Evolutionary conservation across 139 green algal species (phyloP), one percentile per base, ranked within the genome.

Genomic region (Chlorokybus atmophyticus): DNA sequence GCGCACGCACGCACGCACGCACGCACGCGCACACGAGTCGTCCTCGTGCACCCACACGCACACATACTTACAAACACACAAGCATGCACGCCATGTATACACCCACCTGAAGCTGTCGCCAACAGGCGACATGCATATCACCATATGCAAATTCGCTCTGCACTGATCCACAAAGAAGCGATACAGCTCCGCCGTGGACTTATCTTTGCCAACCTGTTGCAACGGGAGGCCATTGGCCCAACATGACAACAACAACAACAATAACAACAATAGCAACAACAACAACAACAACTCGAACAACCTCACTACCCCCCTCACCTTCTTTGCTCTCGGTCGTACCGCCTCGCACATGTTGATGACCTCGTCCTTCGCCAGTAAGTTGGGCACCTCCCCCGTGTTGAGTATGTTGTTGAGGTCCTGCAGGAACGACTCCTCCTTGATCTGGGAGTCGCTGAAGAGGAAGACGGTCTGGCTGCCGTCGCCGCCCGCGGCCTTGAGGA

Each of bases 391-490:
- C 47, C 67, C 73, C 2, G 78, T 85, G 66, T 88, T 88, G 53
- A 88, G 80, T 49, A 88, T 63, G 71, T 88, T 88, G 40, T 72
- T 81, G 40, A 88, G 66, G 68, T 88, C 81, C 66, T 88, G 80
- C 40, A 88, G 63, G 29, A 87, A 84, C 1, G 49, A 62, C 65
- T 88, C 82, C 23, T 70, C 23, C 64, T 83, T 82, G 54, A 88
- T 81, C 68, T 87, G 81, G 1, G 79, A 86, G 69, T 89, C 82
- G 19, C 60, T 68, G 56, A 89, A 85, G 25, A 89, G 60, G 64
- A 89, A 85, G 2, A 82, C 47, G 14, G 66, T 68, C 44, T 68
- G 57, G 62, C 84, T 70, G 64, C 75, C 79, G 27, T 75, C 68
- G 57, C 75, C 79, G 4, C 82, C 82, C 6, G 82, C 79, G 50